Percentiles rank a stretch among this genome's conserved stretches.
Evolutionary conservation across 805 yeast genomes (phyloP).

Genomic region (Starmerella sirachaensis): DNA sequence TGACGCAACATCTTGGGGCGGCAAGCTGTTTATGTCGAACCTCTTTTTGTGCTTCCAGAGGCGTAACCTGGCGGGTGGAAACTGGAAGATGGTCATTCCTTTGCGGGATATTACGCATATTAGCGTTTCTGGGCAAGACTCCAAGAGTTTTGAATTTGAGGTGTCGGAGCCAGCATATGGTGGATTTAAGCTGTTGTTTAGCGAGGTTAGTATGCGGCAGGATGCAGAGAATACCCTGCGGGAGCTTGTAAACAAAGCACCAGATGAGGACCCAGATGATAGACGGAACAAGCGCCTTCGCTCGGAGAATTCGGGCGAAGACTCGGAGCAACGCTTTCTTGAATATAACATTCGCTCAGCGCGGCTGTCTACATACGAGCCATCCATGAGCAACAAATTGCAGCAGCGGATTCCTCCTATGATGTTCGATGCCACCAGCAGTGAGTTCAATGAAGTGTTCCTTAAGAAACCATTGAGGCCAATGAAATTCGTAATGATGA

Average conservation of each 20-base stretch:
- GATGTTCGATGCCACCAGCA: conserved; percentile 19
- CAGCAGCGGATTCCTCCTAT: conserved; percentile 21
- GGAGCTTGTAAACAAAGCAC: conserved; percentile 33
- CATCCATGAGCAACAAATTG: conserved; percentile 8
- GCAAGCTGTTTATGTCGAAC: conserved; percentile 64
- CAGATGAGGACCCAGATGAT: background rate
- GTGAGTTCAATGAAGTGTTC: conserved; percentile 17
- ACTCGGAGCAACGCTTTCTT: conserved; percentile 10
- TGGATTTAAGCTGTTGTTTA: conserved; percentile 6
- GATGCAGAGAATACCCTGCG: conserved; percentile 20
- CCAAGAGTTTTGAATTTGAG: conserved; percentile 7
- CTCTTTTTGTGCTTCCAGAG: conserved; percentile 69
- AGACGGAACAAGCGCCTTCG: background rate
- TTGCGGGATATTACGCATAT: conserved; percentile 39
- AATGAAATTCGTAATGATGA: conserved; percentile 54
- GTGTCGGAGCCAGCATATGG: conserved; percentile 17
- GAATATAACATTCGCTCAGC: conserved; percentile 19
- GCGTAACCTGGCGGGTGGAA: conserved; percentile 56
- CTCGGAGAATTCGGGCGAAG: conserved; percentile 1
- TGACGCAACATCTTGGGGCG: conserved; percentile 28
- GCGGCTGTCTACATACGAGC: conserved; percentile 20
- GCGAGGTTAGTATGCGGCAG: background rate
- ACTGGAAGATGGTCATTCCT: conserved; percentile 69
- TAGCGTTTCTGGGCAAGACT: background rate
- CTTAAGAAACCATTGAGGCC: conserved; percentile 42